A percentile compares a stretch with the other conserved stretches of the same genome.
phyloP scores from a whole-genome alignment of 805 yeast genomes.

The Kuraishia floccosa region DNA sequence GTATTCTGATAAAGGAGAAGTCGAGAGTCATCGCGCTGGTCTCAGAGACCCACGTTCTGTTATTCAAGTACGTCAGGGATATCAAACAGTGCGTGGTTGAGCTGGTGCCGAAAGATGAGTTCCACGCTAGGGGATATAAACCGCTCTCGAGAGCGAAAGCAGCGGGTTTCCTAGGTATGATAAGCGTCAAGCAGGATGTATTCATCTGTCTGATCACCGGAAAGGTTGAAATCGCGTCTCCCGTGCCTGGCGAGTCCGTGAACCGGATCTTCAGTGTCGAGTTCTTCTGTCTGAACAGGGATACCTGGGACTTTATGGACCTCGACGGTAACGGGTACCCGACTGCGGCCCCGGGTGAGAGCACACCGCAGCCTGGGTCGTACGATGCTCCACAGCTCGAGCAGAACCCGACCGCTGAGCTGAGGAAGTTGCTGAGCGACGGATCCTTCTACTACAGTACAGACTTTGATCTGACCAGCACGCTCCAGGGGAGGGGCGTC shows the following conservation, averaged over 20 bases:
- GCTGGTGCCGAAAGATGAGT: slow-evolving; percentile 25
- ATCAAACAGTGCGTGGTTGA: slow-evolving; percentile 35
- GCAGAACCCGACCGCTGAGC: slow-evolving; percentile 35
- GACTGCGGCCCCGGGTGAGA: slow-evolving; percentile 15
- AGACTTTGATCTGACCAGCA: slow-evolving; percentile 86
- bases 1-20: slow-evolving; percentile 20
- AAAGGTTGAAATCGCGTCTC: slow-evolving; percentile 68
- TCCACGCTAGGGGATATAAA: slow-evolving; percentile 25
- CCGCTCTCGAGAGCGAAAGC: slow-evolving; percentile 32
- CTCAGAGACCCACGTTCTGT: slow-evolving; percentile 30
- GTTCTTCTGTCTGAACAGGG: slow-evolving; percentile 61
- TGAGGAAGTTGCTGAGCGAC: slow-evolving; percentile 66
- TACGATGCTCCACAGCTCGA: slow-evolving; percentile 4
- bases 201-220: slow-evolving; percentile 77
- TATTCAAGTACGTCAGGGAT: slow-evolving; percentile 28
- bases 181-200: slow-evolving; percentile 53
- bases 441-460: slow-evolving; percentile 91
- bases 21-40: slow-evolving; percentile 29
- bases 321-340: slow-evolving; percentile 64
- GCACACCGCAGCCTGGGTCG: no score
- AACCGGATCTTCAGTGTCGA: slow-evolving; percentile 79
- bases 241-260: slow-evolving; percentile 69
- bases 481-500: slow-evolving; percentile 67
- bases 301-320: slow-evolving; percentile 73
- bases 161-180: slow-evolving; percentile 72